These are phyloP conservation scores for Solidago caesia DNA, from an alignment of 129 eudicot species.

Conservation along the genomic window DNA sequence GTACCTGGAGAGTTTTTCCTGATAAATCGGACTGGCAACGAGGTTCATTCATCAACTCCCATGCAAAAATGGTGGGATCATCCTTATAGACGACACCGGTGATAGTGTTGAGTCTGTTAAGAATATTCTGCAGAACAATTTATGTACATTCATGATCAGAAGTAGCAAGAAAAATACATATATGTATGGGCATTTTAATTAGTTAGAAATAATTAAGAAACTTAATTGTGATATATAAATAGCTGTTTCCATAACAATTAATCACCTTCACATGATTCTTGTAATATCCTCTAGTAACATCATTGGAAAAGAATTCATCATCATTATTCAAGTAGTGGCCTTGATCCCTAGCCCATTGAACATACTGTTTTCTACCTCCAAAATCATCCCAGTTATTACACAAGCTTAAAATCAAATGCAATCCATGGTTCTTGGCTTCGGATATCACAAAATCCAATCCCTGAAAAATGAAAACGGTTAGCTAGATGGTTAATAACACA, in stretches of 20 bases:
- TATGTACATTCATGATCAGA: background rate
- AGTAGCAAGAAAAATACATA: background rate
- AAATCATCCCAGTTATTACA: constrained; percentile 12
- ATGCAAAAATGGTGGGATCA: constrained; percentile 56
- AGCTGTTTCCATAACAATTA: background rate
- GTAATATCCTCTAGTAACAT: constrained; percentile 3
- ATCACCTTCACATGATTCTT: constrained; percentile 11
- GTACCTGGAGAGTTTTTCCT: constrained; percentile 49
- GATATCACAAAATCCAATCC: constrained; percentile 13
- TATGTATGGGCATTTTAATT: background rate
- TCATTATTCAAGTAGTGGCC: constrained; percentile 3
- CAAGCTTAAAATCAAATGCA: constrained; percentile 8
- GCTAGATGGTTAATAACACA: background rate
- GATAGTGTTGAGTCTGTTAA: constrained; percentile 44
- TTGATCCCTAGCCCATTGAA: constrained; percentile 3
- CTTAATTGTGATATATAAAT: background rate
- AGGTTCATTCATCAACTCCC: constrained; percentile 77
- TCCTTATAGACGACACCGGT: constrained; percentile 52
- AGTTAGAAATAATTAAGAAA: background rate
- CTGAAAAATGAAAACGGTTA: background rate
- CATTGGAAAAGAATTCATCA: constrained; percentile 12
- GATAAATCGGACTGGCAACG: constrained; percentile 57
- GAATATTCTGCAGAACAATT: constrained; percentile 28
- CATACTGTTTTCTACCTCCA: constrained; percentile 5
- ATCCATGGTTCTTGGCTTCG: background rate